A percentile compares a stretch with the other conserved stretches of the same genome.
Evolutionary conservation across 768 basidiomycete genomes (phyloP).

Genomic region (Amanita rubescens): DNA sequence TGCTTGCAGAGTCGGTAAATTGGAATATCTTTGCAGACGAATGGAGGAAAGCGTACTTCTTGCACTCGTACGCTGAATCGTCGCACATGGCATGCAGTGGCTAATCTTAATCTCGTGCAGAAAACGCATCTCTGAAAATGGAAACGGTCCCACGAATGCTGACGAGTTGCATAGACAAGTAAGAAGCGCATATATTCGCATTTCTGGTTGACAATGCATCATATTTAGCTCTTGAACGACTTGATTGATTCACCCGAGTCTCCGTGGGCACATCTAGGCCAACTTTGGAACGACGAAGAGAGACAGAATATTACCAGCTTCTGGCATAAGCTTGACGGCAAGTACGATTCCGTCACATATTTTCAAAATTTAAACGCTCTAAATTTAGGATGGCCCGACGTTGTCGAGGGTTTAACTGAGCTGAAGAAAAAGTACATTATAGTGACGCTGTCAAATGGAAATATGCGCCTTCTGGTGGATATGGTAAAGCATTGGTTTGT

Average conservation of each 20-base stretch:
- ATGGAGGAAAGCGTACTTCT: constrained; percentile 49
- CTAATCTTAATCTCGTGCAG: constrained; percentile 20
- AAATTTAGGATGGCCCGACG: constrained; percentile 49
- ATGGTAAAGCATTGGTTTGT: constrained; percentile 34
- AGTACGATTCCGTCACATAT: constrained; percentile 2
- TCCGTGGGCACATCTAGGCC: constrained; percentile 25
- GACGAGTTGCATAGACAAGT: constrained; percentile 54
- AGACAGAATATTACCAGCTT: constrained; percentile 37
- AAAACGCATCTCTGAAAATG: constrained; percentile 34
- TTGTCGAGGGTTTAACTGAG: constrained; percentile 36
- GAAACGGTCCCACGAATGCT: constrained; percentile 39
- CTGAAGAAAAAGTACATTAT: constrained; percentile 47
- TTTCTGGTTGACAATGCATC: not conserved
- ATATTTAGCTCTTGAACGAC: constrained; percentile 43
- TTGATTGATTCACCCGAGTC: constrained; percentile 44
- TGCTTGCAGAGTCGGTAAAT: constrained; percentile 19
- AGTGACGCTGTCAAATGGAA: constrained; percentile 56
- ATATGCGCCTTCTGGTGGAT: constrained; percentile 50
- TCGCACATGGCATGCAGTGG: not conserved
- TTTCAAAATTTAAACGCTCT: not conserved
- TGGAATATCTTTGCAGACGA: constrained; percentile 46
- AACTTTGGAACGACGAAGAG: constrained; percentile 34
- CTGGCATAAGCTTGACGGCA: constrained; percentile 59
- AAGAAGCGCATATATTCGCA: not conserved
- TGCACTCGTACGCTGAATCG: constrained; percentile 33